Evolutionary conservation across 2,329 filamentous ascomycete species (phyloP).

Genomic region (Alternaria sp.): DNA sequence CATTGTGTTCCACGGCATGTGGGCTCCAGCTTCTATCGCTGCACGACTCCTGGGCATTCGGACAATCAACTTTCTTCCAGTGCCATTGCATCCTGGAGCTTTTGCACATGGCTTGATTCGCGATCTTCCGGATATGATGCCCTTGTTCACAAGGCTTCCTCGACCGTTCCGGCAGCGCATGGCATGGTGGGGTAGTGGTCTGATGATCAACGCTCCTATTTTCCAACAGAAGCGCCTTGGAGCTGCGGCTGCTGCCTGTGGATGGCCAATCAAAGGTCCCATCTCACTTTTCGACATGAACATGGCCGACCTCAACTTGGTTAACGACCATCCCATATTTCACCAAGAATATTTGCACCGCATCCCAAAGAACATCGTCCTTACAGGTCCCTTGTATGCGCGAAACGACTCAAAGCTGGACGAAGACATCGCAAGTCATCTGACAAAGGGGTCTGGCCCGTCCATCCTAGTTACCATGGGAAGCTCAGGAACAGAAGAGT

Average conservation of each 20-base stretch:
- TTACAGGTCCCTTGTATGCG: slow-evolving; percentile 42
- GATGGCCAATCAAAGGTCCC: slow-evolving; percentile 41
- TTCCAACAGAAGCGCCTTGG: slow-evolving; percentile 45
- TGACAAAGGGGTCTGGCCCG: slow-evolving; percentile 33
- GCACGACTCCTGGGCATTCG: slow-evolving; percentile 42
- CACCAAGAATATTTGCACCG: slow-evolving; percentile 42
- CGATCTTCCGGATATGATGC: slow-evolving; percentile 46
- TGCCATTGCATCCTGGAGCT: slow-evolving; percentile 39
- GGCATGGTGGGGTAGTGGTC: slow-evolving; percentile 36
- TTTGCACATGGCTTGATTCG: slow-evolving; percentile 44
- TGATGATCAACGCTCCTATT: slow-evolving; percentile 46
- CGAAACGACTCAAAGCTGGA: slow-evolving; percentile 34
- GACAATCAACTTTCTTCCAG: slow-evolving; percentile 46
- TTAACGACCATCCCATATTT: slow-evolving; percentile 46
- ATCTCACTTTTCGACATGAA: slow-evolving; percentile 49
- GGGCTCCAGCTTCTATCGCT: slow-evolving; percentile 44
- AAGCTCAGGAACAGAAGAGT: slow-evolving; percentile 43
- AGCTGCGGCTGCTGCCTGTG: slow-evolving; percentile 38
- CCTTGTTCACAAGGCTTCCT: slow-evolving; percentile 42
- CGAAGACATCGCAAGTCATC: slow-evolving; percentile 37
- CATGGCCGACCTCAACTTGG: slow-evolving; percentile 47
- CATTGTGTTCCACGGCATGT: slow-evolving; percentile 49
- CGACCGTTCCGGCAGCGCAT: slow-evolving; percentile 38
- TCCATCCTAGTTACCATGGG: slow-evolving; percentile 45
- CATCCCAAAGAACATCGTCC: slow-evolving; percentile 42